Base-by-base conservation (phyloP, 2,329 filamentous ascomycete species). In the Orbilia brochopaga region DNA sequence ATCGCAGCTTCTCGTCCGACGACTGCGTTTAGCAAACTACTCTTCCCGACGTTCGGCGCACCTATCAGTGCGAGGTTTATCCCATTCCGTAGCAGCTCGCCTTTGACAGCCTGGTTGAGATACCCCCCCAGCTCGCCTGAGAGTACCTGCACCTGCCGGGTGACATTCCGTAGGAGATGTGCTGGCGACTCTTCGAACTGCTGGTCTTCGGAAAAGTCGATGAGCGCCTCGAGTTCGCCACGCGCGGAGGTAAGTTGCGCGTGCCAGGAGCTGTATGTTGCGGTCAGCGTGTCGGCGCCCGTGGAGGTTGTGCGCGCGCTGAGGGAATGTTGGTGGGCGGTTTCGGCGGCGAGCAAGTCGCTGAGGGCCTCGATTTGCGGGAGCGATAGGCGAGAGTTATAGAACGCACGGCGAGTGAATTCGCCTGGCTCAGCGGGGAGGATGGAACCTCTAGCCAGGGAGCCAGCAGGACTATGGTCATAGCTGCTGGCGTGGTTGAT, bases 131-230 rank as follows among this genome's bases (percentile, higher is more conserved):
- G 87, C 64, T 87, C 83, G 30, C 79, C 78, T 61, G 87, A 81
- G 63, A 97, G 85, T 0, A 77, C 79, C 0, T 79, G 78, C 1
- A 96, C 85, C 77, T 92, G 87, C 0, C 75, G 75, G 1, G 86
- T 84, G 30, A 97, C 90, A 54, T 87, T 91, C 0, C 78, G 79
- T 50, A 95, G 83, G 21, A 97, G 83, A 62, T 90, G 85, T 0
- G 83, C 81, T 0, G 91, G 90, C 1, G 90, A 88, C 79, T 96
- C 92, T 75, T 97, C 92, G 77, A 99, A 96, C 81, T 97, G 90
- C 80, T 99, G 93, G 77, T 97, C 94, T 79, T 99, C 94, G 0
- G 91, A 90, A 78, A 99, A 99, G 80, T 99, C 94, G 73, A 99
- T 97, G 75, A 99, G 81, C 0, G 94, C 94, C 80, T 99, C 94